A percentile compares a stretch with the other conserved stretches of the same genome.
Evolutionary conservation across 371 early-diverging fungal species (phyloP).

Genomic region (Mucor racemosus): DNA sequence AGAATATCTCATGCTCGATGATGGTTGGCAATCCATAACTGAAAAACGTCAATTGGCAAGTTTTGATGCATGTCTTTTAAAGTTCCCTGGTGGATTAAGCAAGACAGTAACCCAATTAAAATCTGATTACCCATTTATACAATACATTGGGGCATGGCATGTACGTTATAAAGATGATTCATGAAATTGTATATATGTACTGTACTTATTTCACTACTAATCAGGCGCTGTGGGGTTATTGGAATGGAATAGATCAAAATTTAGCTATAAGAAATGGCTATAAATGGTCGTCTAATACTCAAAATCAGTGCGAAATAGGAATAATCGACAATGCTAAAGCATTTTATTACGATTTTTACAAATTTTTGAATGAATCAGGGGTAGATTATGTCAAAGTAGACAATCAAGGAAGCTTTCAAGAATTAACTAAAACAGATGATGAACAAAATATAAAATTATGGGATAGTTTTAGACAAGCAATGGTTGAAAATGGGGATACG

Average conservation of each 20-base stretch:
- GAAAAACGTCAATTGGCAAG: slow-evolving; percentile 13
- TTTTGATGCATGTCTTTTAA: slow-evolving; percentile 28
- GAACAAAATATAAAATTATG: slow-evolving; percentile 12
- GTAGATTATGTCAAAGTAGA: slow-evolving; percentile 53
- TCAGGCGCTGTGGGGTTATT: slow-evolving; percentile 48
- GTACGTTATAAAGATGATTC: not conserved
- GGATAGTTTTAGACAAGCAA: slow-evolving; percentile 35
- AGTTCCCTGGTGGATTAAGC: slow-evolving; percentile 32
- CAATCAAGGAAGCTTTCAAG: slow-evolving; percentile 43
- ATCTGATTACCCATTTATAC: slow-evolving; percentile 23
- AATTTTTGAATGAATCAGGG: slow-evolving; percentile 27
- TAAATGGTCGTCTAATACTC: not conserved
- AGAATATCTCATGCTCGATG: slow-evolving; percentile 47
- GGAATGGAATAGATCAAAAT: slow-evolving; percentile 37
- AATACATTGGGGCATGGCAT: slow-evolving; percentile 54
- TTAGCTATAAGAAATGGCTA: slow-evolving; percentile 7
- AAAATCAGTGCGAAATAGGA: not conserved
- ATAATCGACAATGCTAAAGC: slow-evolving; percentile 14
- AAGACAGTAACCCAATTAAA: slow-evolving; percentile 20
- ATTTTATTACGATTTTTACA: slow-evolving; percentile 48
- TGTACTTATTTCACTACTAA: not conserved
- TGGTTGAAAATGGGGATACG: slow-evolving; percentile 16
- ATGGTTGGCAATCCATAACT: slow-evolving; percentile 46
- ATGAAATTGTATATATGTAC: not conserved
- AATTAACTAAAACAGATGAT: not conserved